These are phyloP conservation scores for Diaporthe aspalathi DNA, from an alignment of 2,329 filamentous ascomycete species.

Conservation along the genomic window DNA sequence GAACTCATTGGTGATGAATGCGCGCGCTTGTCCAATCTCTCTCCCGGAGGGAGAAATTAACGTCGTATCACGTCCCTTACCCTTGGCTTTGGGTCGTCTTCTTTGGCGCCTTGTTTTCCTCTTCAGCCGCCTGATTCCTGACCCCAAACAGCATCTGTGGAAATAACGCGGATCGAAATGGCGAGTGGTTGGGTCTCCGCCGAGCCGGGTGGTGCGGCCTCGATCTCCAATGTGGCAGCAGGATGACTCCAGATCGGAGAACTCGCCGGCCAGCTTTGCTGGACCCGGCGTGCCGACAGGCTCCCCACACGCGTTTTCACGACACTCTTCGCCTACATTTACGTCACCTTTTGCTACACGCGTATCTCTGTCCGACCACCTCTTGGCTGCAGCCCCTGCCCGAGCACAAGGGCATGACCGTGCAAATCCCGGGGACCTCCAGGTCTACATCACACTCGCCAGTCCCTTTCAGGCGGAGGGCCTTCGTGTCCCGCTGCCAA, in stretches of 20 bases:
- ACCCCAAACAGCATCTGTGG: background rate
- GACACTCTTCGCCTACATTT: conserved; percentile 1
- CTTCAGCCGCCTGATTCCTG: background rate
- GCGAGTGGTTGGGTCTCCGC: background rate
- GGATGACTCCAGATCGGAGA: conserved; percentile 14
- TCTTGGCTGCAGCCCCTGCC: background rate
- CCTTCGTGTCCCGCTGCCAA: background rate
- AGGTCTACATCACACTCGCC: background rate
- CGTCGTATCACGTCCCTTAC: background rate
- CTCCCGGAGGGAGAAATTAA: background rate
- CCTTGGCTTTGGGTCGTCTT: background rate
- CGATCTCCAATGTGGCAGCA: background rate
- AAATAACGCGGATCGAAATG: background rate
- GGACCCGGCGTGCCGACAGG: background rate
- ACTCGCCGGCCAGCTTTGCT: background rate
- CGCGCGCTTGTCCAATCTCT: background rate
- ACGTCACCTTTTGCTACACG: conserved; percentile 1
- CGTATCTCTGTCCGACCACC: background rate
- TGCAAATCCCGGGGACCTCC: background rate
- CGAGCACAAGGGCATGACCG: conserved; percentile 5
- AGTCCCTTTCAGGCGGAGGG: background rate
- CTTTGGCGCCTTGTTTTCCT: background rate
- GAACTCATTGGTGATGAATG: background rate
- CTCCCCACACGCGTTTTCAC: background rate
- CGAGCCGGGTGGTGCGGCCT: background rate